A percentile compares a stretch with the other conserved stretches of the same genome.
These are phyloP conservation scores for Cordyceps cicadae DNA, from an alignment of 2,329 filamentous ascomycete species.

Conservation along the genomic window DNA sequence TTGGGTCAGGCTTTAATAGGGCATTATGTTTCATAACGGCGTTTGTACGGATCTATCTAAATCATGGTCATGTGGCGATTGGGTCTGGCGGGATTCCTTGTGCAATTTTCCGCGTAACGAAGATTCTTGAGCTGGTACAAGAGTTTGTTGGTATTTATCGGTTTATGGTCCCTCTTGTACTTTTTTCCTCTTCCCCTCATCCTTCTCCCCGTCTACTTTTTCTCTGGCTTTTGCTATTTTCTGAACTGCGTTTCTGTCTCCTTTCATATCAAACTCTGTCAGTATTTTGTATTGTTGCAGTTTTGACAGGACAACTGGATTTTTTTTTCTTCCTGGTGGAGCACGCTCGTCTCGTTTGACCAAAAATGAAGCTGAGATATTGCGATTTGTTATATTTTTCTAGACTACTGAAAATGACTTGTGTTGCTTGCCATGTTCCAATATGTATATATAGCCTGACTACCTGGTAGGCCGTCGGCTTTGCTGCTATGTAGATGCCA, in stretches of 20 bases:
- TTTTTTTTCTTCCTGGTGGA: slow-evolving; percentile 8
- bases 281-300: slow-evolving; percentile 3
- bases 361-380: not conserved
- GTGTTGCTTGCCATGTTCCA: not conserved
- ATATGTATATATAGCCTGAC: not conserved
- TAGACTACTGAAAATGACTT: slow-evolving; percentile 2
- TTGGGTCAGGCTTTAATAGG: slow-evolving; percentile 28
- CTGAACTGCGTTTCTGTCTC: not conserved
- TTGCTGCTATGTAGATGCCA: not conserved
- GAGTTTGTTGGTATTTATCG: slow-evolving; percentile 12
- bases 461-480: not conserved
- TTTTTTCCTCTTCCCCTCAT: slow-evolving; percentile 6
- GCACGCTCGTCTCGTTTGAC: not conserved
- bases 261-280: not conserved
- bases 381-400: not conserved
- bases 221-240: not conserved
- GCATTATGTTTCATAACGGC: slow-evolving; percentile 30
- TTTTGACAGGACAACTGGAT: slow-evolving; percentile 1
- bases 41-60: slow-evolving; percentile 31
- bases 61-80: slow-evolving; percentile 34
- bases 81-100: slow-evolving; percentile 23
- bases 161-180: slow-evolving; percentile 15
- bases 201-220: not conserved
- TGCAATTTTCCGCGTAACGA: slow-evolving; percentile 15
- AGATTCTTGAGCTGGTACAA: slow-evolving; percentile 11